Evolutionary conservation across 441 rosid species (phyloP).

Genomic region (Brassica balearica): DNA sequence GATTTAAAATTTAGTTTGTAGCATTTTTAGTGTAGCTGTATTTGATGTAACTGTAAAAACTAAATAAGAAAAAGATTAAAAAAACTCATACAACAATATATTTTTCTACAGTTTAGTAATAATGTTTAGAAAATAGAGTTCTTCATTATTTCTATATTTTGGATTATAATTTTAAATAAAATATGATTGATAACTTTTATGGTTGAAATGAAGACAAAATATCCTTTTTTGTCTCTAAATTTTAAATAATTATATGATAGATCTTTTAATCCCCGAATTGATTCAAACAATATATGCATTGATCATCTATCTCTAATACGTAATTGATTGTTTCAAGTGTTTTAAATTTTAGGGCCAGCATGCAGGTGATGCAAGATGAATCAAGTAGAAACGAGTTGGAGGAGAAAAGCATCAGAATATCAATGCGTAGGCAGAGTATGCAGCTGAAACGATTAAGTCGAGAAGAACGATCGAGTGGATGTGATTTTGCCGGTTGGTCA

Average conservation of each 20-base stretch:
- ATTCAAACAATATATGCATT: not conserved
- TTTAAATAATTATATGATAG: not conserved
- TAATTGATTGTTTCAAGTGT: not conserved
- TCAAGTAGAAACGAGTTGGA: not conserved
- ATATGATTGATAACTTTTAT: too few species aligned
- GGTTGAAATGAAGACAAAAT: not conserved
- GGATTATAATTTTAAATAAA: too few species aligned
- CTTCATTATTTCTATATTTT: too few species aligned
- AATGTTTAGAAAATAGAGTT: too few species aligned
- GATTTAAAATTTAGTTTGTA: too few species aligned
- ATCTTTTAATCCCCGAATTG: not conserved
- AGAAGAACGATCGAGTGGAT: not conserved
- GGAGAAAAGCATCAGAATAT: not conserved
- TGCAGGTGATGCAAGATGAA: not conserved
- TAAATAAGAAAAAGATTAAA: too few species aligned
- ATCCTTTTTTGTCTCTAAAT: not conserved
- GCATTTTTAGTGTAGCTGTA: too few species aligned
- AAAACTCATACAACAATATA: too few species aligned
- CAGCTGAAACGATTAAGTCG: not conserved
- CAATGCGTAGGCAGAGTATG: not conserved
- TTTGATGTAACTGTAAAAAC: too few species aligned
- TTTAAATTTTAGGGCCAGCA: not conserved
- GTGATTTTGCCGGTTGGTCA: slow-evolving; percentile 4
- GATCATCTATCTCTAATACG: not conserved
- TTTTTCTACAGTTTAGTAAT: too few species aligned